Percentiles rank a stretch among this genome's conserved stretches.
phyloP scores from a whole-genome alignment of 2,329 filamentous ascomycete genomes.

The Fusarium sulawesiense region DNA sequence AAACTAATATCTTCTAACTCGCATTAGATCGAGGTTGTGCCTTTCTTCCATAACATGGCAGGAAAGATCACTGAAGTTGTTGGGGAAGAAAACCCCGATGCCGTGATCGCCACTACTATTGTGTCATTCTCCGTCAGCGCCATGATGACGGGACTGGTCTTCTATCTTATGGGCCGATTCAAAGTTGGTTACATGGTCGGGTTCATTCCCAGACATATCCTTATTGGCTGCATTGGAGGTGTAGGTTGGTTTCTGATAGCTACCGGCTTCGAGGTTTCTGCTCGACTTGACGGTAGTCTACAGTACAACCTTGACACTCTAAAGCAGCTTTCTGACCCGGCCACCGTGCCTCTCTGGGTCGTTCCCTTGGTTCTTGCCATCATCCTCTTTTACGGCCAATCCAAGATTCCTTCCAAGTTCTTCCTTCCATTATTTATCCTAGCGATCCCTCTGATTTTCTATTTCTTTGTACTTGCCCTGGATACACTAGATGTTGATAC shows the following conservation, averaged over 20 bases:
- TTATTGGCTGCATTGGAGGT: conserved; percentile 96
- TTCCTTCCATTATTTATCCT: conserved; percentile 90
- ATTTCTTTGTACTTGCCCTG: conserved; percentile 77
- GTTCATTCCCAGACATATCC: conserved; percentile 95
- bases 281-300: conserved; percentile 85
- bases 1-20: conserved; percentile 7
- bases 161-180: conserved; percentile 90
- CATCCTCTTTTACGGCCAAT: conserved; percentile 79
- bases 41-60: conserved; percentile 99
- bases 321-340: conserved; percentile 75
- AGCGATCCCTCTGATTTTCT: conserved; percentile 79
- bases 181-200: conserved; percentile 92
- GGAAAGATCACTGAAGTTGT: conserved; percentile 83
- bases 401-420: conserved; percentile 82
- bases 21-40: conserved; percentile 88
- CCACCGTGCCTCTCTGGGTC: conserved; percentile 85
- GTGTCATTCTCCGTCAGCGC: conserved; percentile 91
- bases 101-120: conserved; percentile 94
- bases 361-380: conserved; percentile 82
- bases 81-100: conserved; percentile 82
- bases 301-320: conserved; percentile 84
- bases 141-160: conserved; percentile 88
- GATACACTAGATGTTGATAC: conserved; percentile 73
- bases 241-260: conserved; percentile 95
- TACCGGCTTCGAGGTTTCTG: conserved; percentile 94